phyloP scores from a whole-genome alignment of 371 early-diverging fungal species.

The Rhizopus delemar region DNA sequence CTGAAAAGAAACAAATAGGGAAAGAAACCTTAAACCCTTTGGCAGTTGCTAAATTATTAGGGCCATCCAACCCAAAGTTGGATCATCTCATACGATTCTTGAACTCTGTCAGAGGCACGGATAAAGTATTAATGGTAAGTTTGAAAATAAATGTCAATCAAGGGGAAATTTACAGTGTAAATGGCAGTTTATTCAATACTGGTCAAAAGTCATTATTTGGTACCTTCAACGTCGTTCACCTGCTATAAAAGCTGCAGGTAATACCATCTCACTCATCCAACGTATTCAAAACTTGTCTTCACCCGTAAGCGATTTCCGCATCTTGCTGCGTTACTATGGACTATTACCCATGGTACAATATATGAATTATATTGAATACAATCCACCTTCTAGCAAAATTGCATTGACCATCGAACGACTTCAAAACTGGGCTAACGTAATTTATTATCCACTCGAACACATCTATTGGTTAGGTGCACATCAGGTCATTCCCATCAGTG shows the following conservation, averaged over 20 bases:
- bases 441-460: slow-evolving; percentile 95
- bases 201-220: slow-evolving; percentile 87
- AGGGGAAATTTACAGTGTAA: too few species aligned
- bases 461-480: slow-evolving; percentile 90
- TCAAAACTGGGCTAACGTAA: slow-evolving; percentile 80
- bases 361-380: slow-evolving; percentile 73
- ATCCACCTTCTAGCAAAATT: slow-evolving; percentile 51
- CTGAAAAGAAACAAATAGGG: slow-evolving; percentile 12
- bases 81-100: slow-evolving; percentile 76
- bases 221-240: slow-evolving; percentile 55
- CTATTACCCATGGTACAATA: slow-evolving; percentile 87
- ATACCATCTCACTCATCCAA: slow-evolving; percentile 50
- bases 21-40: slow-evolving; percentile 33
- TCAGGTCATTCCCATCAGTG: slow-evolving; percentile 69
- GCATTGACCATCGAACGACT: slow-evolving; percentile 74
- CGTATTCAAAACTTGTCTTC: slow-evolving; percentile 77
- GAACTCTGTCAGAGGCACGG: slow-evolving; percentile 83
- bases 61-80: slow-evolving; percentile 59
- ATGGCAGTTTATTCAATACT: slow-evolving; percentile 85
- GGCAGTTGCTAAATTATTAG: slow-evolving; percentile 48
- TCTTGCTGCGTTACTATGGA: slow-evolving; percentile 87
- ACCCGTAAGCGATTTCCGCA: slow-evolving; percentile 88
- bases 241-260: slow-evolving; percentile 22
- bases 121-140: slow-evolving; percentile 92
- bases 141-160: too few species aligned